These are phyloP conservation scores for Aspergillus ostianus DNA, from an alignment of 495 filamentous ascomycete species.

Conservation along the genomic window DNA sequence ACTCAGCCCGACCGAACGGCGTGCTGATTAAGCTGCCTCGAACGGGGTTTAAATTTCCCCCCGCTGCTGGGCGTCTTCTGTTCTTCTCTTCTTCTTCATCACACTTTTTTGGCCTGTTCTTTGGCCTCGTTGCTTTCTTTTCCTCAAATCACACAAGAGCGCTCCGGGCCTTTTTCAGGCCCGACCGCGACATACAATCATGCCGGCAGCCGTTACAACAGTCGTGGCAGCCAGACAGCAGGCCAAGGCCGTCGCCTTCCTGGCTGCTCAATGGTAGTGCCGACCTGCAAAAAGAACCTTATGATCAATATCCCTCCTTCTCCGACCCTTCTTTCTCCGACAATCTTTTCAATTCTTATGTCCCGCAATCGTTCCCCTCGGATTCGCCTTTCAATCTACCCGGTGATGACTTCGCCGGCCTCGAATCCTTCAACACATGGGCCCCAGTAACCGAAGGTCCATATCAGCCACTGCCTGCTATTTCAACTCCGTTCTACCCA, in stretches of 20 bases:
- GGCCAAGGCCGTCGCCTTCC: slow-evolving; percentile 1
- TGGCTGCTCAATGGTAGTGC: slow-evolving; percentile 1
- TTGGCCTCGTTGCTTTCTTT: not conserved
- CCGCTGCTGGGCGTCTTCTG: not conserved
- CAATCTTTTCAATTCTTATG: not conserved
- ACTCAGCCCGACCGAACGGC: not conserved
- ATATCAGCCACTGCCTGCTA: slow-evolving; percentile 2
- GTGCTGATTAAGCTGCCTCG: slow-evolving; percentile 1
- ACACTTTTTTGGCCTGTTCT: not conserved
- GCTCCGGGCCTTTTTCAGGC: slow-evolving; percentile 6
- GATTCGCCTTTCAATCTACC: slow-evolving; percentile 8
- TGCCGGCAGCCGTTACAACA: slow-evolving; percentile 6
- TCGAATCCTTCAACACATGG: slow-evolving; percentile 6
- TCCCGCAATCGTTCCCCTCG: not conserved
- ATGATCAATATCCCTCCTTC: not conserved
- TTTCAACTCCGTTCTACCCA: slow-evolving; percentile 2
- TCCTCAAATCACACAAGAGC: not conserved
- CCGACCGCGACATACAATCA: slow-evolving; percentile 11
- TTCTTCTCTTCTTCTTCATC: not conserved
- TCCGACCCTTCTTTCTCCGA: not conserved
- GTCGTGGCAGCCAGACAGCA: not conserved
- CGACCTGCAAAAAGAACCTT: not conserved
- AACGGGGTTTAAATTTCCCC: not conserved
- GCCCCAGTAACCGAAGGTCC: slow-evolving; percentile 2
- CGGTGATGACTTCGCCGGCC: slow-evolving; percentile 9